phyloP scores from a whole-genome alignment of 2,329 filamentous ascomycete genomes.

The Aureobasidium namibiae region DNA sequence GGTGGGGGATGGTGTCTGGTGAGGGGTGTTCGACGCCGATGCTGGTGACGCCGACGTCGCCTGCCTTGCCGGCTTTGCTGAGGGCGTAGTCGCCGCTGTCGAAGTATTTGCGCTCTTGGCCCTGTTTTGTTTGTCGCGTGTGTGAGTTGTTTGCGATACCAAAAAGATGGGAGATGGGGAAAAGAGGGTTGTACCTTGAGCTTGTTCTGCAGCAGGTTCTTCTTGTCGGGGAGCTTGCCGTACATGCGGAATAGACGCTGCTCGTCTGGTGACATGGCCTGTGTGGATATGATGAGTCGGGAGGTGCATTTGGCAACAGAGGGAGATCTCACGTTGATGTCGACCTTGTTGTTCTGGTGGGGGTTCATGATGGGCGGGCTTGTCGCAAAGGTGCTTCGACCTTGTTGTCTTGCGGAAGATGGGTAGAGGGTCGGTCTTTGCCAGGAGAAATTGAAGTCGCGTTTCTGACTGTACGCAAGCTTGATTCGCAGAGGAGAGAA shows the following conservation, averaged over 20 bases:
- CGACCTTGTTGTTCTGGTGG: constrained; percentile 96
- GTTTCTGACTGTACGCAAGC: neutral
- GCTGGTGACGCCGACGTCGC: constrained; percentile 84
- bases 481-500: neutral
- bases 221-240: constrained; percentile 93
- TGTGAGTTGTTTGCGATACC: neutral
- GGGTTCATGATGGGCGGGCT: constrained; percentile 64
- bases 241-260: constrained; percentile 95
- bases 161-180: neutral
- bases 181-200: constrained; percentile 58
- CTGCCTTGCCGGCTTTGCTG: constrained; percentile 92
- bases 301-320: neutral
- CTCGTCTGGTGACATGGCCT: constrained; percentile 91
- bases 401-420: neutral
- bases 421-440: neutral
- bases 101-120: constrained; percentile 88
- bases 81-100: constrained; percentile 92
- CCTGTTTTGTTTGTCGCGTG: constrained; percentile 11
- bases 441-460: neutral
- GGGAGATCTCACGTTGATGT: constrained; percentile 68
- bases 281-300: constrained; percentile 18
- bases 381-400: neutral
- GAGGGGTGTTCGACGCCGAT: constrained; percentile 90
- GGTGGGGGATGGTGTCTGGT: constrained; percentile 32
- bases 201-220: constrained; percentile 95